Evolutionary conservation across 352 stramenopile species (phyloP).

Genomic region (Globisporangium emineosum): DNA sequence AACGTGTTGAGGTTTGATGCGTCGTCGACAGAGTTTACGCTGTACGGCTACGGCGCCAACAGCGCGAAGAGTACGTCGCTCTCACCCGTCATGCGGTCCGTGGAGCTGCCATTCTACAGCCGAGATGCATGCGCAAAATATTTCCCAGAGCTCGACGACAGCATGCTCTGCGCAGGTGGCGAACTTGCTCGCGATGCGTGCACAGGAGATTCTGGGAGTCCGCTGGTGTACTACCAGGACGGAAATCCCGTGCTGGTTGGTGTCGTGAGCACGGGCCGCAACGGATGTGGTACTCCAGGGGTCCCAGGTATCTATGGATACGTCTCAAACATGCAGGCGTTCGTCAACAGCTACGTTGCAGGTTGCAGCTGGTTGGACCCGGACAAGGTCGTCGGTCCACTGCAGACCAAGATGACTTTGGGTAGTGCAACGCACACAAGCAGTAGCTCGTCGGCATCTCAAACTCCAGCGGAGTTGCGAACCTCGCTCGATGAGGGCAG

Average conservation of each 20-base stretch:
- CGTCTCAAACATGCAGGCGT: conserved; percentile 24
- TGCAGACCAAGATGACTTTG: not conserved
- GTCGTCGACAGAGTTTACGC: conserved; percentile 24
- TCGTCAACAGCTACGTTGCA: conserved; percentile 26
- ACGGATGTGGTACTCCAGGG: conserved; percentile 32
- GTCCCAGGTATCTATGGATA: conserved; percentile 33
- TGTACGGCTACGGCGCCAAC: conserved; percentile 33
- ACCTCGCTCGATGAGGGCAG: not conserved
- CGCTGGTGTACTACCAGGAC: conserved; percentile 24
- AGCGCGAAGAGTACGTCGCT: conserved; percentile 22
- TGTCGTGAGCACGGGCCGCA: conserved; percentile 37
- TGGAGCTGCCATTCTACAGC: conserved; percentile 29
- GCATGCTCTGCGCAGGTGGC: conserved; percentile 42
- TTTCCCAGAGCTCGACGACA: conserved; percentile 33
- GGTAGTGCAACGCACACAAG: not conserved
- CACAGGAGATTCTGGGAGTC: conserved; percentile 39
- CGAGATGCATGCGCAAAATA: conserved; percentile 22
- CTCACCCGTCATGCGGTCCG: conserved; percentile 25
- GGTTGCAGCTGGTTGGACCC: conserved; percentile 28
- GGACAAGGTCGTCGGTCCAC: not conserved
- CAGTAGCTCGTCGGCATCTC: not conserved
- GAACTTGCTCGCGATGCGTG: conserved; percentile 33
- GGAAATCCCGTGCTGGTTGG: conserved; percentile 28
- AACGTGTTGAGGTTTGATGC: conserved; percentile 22
- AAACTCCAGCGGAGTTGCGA: not conserved